Base-by-base conservation (phyloP, 2,329 filamentous ascomycete species). In the Aspergillus calidoustus region DNA sequence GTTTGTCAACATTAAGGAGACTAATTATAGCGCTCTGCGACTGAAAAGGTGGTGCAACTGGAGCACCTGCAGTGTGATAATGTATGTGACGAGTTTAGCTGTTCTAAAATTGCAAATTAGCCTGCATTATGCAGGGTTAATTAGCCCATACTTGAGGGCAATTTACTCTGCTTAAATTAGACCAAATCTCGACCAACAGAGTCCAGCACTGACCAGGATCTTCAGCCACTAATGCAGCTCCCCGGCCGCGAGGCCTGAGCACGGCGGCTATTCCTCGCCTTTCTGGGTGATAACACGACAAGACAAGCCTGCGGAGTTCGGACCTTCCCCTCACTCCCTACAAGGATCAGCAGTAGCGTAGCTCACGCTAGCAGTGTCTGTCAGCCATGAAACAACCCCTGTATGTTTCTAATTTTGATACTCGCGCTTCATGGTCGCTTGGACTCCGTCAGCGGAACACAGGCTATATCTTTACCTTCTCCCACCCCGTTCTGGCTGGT, bases 41-140 rank as follows among this genome's bases (percentile, higher is more conserved):
- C 3, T 31, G 49, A 15, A 2, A n/a, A 50, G 48, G 7, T 50
- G 2, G 7, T 30, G 23, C 49, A 9, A 19, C 19, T n/a, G 47
- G 2, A 28, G 25, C 25, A 7, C 25, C 30, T 50, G 38, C 25
- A 51, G 47, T 23, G 47, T 51, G 38, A 57, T 50, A 50, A 57
- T 28, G 54, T 57, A 50, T 19, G 47, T 51, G 49, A 51, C 28
- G 46, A 17, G 23, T 28, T 28, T 48, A 48, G 22, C 34, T 17
- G 49, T 59, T 59, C 57, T 59, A 59, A 59, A 59, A 54, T 49
- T 59, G 57, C 41, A 28, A 22, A 46, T 58, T 54, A 54, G 31
- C 30, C 50, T 28, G 50, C 49, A 59, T 47, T 59, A 38, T 44
- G n/a, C 43, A 15, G 25, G 17, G 25, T 23, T 54, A 41, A 47